Evolutionary conservation across 2,329 filamentous ascomycete species (phyloP), one percentile per base, ranked within the genome.

Genomic region (Rhynchosporium graminicola): DNA sequence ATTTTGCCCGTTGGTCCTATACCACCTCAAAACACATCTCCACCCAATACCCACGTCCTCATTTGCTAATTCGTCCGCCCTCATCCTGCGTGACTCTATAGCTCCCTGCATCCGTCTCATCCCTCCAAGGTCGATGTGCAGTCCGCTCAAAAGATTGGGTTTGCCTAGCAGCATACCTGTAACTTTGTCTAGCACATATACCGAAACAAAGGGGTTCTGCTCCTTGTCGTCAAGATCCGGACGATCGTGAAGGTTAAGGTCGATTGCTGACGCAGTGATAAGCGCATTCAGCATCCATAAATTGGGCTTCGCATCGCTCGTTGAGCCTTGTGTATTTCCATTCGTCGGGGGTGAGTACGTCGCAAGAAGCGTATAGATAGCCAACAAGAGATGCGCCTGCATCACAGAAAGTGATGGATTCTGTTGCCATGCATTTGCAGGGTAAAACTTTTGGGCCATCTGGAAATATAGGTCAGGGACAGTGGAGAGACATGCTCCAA

Each of bases 271-370:
- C 20, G 56, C 43, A 26, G 43, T 45, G 10, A n/a, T 58, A 29
- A 58, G 31, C n/a, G 43, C 56, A 48, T 58, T 58, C 8, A 58
- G 31, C 46, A 58, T 58, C 56, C 56, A 58, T 9, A 58, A 36
- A 15, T 15, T 58, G 10, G 43, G 33, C n/a, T 45, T 57, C 12
- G 15, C 5, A n/a, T 20, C 6, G 9, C 15, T 29, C 2, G 6
- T 9, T 29, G 20, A 20, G 10, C 9, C 26, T 33, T 20, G 12
- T 26, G 15, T 57, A 20, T 13, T 26, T 43, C 13, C 54, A 13
- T 26, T 10, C 4, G 13, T 3, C 2, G 6, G 12, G 7, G 54
- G 28, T 26, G 38, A 46, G 36, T 54, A 29, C 7, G n/a, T 47
- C 1, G 56, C 47, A 29, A 58, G 43, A 2, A 58, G n/a, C 10